Evolutionary conservation across 306 rosid species (phyloP).

Genomic region (Cicer pinnatifidum): DNA sequence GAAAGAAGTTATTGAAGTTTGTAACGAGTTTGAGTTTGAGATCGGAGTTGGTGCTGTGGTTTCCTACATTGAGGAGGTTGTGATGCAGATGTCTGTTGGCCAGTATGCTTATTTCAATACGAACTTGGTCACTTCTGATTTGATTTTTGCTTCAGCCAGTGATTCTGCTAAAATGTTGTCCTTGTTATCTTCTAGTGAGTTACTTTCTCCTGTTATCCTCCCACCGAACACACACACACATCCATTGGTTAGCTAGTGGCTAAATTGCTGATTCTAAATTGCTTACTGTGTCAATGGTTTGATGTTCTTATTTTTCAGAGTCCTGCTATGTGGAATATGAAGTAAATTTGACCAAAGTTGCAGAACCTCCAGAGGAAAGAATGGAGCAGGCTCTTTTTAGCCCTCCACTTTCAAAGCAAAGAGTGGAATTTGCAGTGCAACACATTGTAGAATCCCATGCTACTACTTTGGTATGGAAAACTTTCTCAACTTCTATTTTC

Average conservation of each 20-base stretch:
- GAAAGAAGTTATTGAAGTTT: slow-evolving; percentile 69
- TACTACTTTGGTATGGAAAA: slow-evolving; percentile 66
- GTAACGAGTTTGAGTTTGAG: slow-evolving; percentile 88
- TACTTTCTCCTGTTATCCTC: slow-evolving; percentile 47
- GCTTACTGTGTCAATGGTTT: slow-evolving; percentile 11
- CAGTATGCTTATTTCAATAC: slow-evolving; percentile 69
- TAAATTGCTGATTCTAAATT: slow-evolving; percentile 33
- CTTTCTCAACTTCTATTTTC: slow-evolving; percentile 37
- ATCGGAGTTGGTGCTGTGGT: slow-evolving; percentile 72
- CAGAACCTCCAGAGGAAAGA: slow-evolving; percentile 92
- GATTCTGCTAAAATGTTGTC: slow-evolving; percentile 59
- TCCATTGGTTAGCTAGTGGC: slow-evolving; percentile 20
- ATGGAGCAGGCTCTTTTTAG: slow-evolving; percentile 97
- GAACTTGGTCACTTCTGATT: slow-evolving; percentile 60
- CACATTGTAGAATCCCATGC: slow-evolving; percentile 73
- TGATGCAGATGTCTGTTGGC: slow-evolving; percentile 76
- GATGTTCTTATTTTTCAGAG: slow-evolving; percentile 53
- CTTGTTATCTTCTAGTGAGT: slow-evolving; percentile 78
- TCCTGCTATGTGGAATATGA: slow-evolving; percentile 66
- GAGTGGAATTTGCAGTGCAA: slow-evolving; percentile 89
- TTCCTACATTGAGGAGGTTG: slow-evolving; percentile 68
- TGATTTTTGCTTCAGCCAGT: slow-evolving; percentile 72
- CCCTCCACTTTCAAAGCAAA: slow-evolving; percentile 96
- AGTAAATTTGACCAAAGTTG: slow-evolving; percentile 60
- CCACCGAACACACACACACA: neutral